Conservation (phyloP, 352 stramenopile species). For the Pythium biforme region DNA sequence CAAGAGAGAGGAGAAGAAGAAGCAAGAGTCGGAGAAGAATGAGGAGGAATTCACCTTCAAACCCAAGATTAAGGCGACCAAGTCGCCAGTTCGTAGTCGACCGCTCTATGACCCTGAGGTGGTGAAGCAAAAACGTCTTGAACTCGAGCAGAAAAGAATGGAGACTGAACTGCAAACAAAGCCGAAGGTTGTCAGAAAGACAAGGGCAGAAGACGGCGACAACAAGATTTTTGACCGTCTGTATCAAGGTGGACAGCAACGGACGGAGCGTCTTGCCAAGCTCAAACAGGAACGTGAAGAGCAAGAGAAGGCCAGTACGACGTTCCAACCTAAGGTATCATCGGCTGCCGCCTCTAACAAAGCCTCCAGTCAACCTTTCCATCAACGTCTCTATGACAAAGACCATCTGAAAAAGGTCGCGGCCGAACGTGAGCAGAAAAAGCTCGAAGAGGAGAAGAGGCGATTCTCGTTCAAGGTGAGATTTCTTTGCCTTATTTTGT, state of each 20-base stretch:
- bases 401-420: constrained; percentile 67
- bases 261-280: constrained; percentile 56
- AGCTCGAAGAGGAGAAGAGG: constrained; percentile 65
- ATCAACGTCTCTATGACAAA: constrained; percentile 78
- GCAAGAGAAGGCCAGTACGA: constrained; percentile 50
- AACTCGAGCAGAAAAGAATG: constrained; percentile 71
- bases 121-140: constrained; percentile 65
- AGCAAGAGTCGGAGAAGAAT: constrained; percentile 50
- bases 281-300: constrained; percentile 68
- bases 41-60: constrained; percentile 74
- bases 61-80: constrained; percentile 66
- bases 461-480: constrained; percentile 73
- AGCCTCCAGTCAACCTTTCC: constrained; percentile 56
- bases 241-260: constrained; percentile 62
- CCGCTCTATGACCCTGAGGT: constrained; percentile 74
- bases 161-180: constrained; percentile 62
- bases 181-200: constrained; percentile 58
- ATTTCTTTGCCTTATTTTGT: neutral
- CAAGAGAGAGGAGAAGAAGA: constrained; percentile 65
- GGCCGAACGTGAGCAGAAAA: constrained; percentile 66
- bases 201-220: constrained; percentile 35
- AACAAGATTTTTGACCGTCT: constrained; percentile 62
- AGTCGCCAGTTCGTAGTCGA: constrained; percentile 49
- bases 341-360: constrained; percentile 17
- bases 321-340: constrained; percentile 67